Percentiles rank a stretch among this genome's conserved stretches.
phyloP scores from a whole-genome alignment of 345 rosid species.

The Anastatica hierochuntica region DNA sequence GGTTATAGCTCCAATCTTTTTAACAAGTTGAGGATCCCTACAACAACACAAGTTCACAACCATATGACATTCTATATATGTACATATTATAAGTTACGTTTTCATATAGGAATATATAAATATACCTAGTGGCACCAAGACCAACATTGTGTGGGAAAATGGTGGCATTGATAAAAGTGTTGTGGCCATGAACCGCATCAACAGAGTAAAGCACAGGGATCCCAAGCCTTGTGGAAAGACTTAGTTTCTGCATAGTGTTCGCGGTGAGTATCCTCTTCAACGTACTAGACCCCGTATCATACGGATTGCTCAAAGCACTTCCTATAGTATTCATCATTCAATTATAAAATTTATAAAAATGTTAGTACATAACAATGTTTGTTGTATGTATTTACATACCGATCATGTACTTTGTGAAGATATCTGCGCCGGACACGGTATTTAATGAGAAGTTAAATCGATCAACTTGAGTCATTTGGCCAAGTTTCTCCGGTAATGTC shows the following conservation, averaged over 20 bases:
- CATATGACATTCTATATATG: no score
- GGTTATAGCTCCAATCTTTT: constrained; percentile 79
- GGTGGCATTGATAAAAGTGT: constrained; percentile 71
- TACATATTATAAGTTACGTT: no score
- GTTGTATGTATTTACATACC: constrained; percentile 32
- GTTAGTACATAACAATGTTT: no score
- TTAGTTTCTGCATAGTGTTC: constrained; percentile 40
- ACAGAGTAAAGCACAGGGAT: constrained; percentile 82
- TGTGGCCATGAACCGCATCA: constrained; percentile 86
- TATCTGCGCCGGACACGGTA: neutral
- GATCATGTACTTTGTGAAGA: constrained; percentile 57
- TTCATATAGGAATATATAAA: no score
- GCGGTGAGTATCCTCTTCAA: constrained; percentile 31
- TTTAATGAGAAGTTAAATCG: constrained; percentile 15
- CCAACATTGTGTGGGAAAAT: constrained; percentile 84
- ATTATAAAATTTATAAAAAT: no score
- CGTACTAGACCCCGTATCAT: constrained; percentile 28
- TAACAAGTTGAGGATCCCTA: constrained; percentile 75
- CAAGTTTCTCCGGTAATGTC: constrained; percentile 53
- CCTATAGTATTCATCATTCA: constrained; percentile 25
- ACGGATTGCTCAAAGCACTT: constrained; percentile 44
- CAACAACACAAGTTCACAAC: neutral
- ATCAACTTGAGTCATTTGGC: constrained; percentile 50
- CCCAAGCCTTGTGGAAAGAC: constrained; percentile 62
- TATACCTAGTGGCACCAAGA: constrained; percentile 74